A percentile compares a stretch with the other conserved stretches of the same genome.
Conservation (phyloP, 768 basidiomycete genomes). For the Trametes cubensis region DNA sequence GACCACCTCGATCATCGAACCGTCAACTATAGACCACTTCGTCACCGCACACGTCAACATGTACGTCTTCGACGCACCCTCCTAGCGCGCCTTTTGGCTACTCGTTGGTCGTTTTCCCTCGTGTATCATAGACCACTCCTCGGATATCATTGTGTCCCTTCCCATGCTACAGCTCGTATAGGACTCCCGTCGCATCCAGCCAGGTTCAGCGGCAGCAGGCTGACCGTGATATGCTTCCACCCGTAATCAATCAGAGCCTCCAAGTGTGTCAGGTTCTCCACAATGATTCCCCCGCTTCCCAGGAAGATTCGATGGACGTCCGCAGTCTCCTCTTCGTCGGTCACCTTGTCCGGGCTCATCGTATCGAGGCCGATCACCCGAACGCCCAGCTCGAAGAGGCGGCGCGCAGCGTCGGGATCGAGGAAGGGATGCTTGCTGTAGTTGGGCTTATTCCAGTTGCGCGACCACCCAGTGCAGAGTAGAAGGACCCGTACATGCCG, state of each 20-base stretch:
- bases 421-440: slow-evolving; percentile 74
- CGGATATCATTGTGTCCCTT: slow-evolving; percentile 3
- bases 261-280: slow-evolving; percentile 68
- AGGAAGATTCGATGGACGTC: slow-evolving; percentile 60
- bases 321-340: slow-evolving; percentile 24
- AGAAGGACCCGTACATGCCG: slow-evolving; percentile 49
- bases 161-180: slow-evolving; percentile 68
- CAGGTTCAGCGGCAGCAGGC: slow-evolving; percentile 62
- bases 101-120: background rate
- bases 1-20: slow-evolving; percentile 30
- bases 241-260: slow-evolving; percentile 39
- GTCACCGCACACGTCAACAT: slow-evolving; percentile 42
- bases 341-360: slow-evolving; percentile 64
- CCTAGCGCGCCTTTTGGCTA: background rate
- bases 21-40: slow-evolving; percentile 35
- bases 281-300: slow-evolving; percentile 64
- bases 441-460: slow-evolving; percentile 46
- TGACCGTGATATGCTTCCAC: slow-evolving; percentile 43
- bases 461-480: slow-evolving; percentile 71
- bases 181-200: slow-evolving; percentile 67
- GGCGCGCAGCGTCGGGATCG: slow-evolving; percentile 50
- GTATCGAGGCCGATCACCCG: slow-evolving; percentile 64
- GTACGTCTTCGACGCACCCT: slow-evolving; percentile 32
- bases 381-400: slow-evolving; percentile 54
- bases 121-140: background rate